A percentile compares a stretch with the other conserved stretches of the same genome.
phyloP scores from a whole-genome alignment of 192 early-diverging fungal genomes.

The Coemansia sp. region DNA sequence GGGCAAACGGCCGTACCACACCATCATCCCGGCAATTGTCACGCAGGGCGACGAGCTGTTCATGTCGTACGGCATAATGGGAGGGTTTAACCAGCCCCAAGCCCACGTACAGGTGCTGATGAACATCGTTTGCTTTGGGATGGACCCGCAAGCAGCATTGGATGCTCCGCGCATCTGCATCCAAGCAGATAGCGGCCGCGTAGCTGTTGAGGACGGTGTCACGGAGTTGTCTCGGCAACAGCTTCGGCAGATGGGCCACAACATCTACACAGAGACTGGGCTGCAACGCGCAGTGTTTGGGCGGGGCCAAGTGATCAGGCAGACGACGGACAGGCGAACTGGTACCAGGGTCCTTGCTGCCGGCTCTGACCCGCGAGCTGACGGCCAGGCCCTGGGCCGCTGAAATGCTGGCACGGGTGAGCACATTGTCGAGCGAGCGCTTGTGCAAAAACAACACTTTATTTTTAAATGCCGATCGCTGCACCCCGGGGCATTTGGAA shows the following conservation, averaged over 20 bases:
- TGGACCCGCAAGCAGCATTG: constrained; percentile 67
- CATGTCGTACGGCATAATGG: constrained; percentile 62
- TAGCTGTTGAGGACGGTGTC: constrained; percentile 72
- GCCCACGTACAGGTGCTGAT: constrained; percentile 82
- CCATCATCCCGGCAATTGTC: constrained; percentile 75
- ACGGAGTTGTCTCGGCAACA: constrained; percentile 34
- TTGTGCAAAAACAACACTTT: too few relatives aligned
- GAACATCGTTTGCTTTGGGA: constrained; percentile 62
- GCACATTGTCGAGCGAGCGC: neutral
- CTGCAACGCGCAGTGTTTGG: constrained; percentile 65
- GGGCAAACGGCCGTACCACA: constrained; percentile 77
- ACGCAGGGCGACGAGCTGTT: constrained; percentile 36
- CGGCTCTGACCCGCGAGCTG: constrained; percentile 63
- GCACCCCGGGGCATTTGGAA: too few relatives aligned
- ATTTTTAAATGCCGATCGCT: neutral
- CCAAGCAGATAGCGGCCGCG: constrained; percentile 20
- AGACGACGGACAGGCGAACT: constrained; percentile 29
- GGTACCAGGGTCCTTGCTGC: constrained; percentile 55
- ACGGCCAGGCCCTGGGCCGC: constrained; percentile 62
- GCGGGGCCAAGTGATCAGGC: constrained; percentile 72
- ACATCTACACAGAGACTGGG: constrained; percentile 50
- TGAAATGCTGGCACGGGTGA: constrained; percentile 8
- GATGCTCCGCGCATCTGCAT: constrained; percentile 74
- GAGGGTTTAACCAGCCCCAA: constrained; percentile 83
- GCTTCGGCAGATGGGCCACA: constrained; percentile 65